These are phyloP conservation scores for Phytophthora idaei DNA, from an alignment of 352 stramenopile species.

Conservation along the genomic window DNA sequence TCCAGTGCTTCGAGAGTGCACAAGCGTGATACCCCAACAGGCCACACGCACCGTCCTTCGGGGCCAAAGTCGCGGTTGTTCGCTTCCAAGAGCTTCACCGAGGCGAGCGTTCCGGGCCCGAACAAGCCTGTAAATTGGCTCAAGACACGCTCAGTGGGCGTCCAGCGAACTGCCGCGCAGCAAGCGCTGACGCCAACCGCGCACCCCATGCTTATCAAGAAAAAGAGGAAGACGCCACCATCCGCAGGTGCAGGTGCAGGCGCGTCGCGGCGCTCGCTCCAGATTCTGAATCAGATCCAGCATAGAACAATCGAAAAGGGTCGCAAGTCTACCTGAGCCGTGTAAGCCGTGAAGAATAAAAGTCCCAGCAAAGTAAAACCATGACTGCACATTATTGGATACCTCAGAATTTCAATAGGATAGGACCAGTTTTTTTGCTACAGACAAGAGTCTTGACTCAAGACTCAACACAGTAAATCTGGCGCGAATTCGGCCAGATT, in stretches of 20 bases:
- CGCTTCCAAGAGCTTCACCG: slow-evolving; percentile 52
- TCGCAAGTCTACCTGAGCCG: slow-evolving; percentile 43
- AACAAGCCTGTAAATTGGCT: slow-evolving; percentile 83
- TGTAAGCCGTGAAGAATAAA: slow-evolving; percentile 23
- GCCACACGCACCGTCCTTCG: slow-evolving; percentile 29
- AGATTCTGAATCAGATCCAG: slow-evolving; percentile 87
- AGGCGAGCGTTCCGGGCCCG: slow-evolving; percentile 21
- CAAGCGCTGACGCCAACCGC: slow-evolving; percentile 48
- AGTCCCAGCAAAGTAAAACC: slow-evolving; percentile 2
- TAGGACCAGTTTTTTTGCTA: too few species aligned
- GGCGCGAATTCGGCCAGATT: too few species aligned
- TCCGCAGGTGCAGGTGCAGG: slow-evolving; percentile 45
- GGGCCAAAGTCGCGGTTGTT: slow-evolving; percentile 46
- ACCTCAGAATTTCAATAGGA: too few species aligned
- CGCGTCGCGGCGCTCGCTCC: slow-evolving; percentile 70
- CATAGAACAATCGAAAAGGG: slow-evolving; percentile 54
- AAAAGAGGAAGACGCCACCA: slow-evolving; percentile 69
- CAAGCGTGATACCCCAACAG: slow-evolving; percentile 63
- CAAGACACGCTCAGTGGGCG: slow-evolving; percentile 68
- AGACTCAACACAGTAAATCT: too few species aligned
- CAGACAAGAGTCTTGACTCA: too few species aligned
- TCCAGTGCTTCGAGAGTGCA: slow-evolving; percentile 60
- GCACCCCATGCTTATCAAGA: slow-evolving; percentile 42
- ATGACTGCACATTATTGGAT: too few species aligned
- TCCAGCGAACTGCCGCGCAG: slow-evolving; percentile 22